phyloP scores from a whole-genome alignment of 2,329 filamentous ascomycete species.

The Penicillium sclerotiorum region DNA sequence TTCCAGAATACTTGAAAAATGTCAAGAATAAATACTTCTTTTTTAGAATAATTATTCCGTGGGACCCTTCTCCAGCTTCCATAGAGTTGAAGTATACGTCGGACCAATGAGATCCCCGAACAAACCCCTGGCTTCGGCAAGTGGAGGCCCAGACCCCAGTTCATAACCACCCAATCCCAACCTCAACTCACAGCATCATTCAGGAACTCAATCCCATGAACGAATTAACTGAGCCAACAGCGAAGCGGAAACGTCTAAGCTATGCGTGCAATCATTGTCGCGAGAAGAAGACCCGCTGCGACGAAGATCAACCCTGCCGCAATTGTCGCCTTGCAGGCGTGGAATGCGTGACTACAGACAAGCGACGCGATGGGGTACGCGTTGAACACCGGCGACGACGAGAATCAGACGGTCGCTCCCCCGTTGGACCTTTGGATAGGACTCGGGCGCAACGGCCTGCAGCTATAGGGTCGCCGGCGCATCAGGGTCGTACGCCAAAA shows the following conservation, averaged over 20 bases:
- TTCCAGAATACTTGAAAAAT: no score
- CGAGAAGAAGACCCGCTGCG: conserved; percentile 15
- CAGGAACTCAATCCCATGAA: no score
- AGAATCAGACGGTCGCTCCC: background rate
- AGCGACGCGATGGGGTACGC: conserved; percentile 9
- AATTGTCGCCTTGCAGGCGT: conserved; percentile 11
- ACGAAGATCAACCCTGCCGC: conserved; percentile 14
- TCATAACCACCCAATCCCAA: no score
- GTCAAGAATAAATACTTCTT: no score
- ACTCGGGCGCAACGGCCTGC: background rate
- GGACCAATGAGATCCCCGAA: no score
- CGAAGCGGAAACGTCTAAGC: conserved; percentile 1
- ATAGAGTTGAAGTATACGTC: no score
- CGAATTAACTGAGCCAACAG: background rate
- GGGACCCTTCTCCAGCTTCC: no score
- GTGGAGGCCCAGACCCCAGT: no score
- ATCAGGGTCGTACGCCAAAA: background rate
- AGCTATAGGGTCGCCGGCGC: background rate
- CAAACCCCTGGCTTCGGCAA: no score
- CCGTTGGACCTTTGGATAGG: background rate
- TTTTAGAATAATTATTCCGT: no score
- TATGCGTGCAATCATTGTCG: conserved; percentile 17
- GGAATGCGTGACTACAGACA: conserved; percentile 15
- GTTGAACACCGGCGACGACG: conserved; percentile 9
- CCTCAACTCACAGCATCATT: no score